These are phyloP conservation scores for Saccharum spontaneum DNA, from an alignment of 176 grass and related monocot species.

Conservation along the genomic window DNA sequence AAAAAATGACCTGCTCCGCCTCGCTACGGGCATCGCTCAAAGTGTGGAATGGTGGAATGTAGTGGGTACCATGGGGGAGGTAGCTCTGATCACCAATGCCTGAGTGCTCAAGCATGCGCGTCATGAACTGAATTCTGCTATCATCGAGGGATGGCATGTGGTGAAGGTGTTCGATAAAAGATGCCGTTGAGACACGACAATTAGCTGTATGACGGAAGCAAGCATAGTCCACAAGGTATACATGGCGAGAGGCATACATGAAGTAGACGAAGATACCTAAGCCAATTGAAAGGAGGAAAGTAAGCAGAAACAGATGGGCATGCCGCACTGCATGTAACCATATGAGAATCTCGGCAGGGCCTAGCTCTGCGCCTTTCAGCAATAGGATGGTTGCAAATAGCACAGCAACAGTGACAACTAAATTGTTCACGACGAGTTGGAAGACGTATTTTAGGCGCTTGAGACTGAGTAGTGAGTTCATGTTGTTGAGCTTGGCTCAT, in stretches of 20 bases:
- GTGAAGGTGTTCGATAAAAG: constrained; percentile 7
- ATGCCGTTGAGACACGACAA: background rate
- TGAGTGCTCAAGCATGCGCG: constrained; percentile 19
- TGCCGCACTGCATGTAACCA: background rate
- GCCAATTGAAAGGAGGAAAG: background rate
- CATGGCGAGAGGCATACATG: background rate
- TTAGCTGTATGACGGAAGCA: constrained; percentile 22
- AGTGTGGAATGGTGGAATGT: background rate
- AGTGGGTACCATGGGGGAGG: background rate
- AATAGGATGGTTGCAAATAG: background rate
- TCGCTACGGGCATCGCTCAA: background rate
- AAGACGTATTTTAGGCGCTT: background rate
- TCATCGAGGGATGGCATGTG: constrained; percentile 1
- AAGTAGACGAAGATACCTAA: background rate
- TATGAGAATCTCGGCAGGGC: background rate
- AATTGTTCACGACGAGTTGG: constrained; percentile 16
- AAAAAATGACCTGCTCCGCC: constrained; percentile 31
- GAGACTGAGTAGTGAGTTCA: background rate
- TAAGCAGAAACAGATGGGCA: background rate
- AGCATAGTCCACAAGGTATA: constrained; percentile 48
- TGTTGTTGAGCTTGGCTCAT: background rate
- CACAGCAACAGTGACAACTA: background rate
- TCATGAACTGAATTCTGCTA: constrained; percentile 7
- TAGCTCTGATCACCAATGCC: constrained; percentile 37
- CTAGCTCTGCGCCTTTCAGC: background rate